Percentiles rank a stretch among this genome's conserved stretches.
Conservation (phyloP, 805 yeast genomes). For the Candida easanensis region DNA sequence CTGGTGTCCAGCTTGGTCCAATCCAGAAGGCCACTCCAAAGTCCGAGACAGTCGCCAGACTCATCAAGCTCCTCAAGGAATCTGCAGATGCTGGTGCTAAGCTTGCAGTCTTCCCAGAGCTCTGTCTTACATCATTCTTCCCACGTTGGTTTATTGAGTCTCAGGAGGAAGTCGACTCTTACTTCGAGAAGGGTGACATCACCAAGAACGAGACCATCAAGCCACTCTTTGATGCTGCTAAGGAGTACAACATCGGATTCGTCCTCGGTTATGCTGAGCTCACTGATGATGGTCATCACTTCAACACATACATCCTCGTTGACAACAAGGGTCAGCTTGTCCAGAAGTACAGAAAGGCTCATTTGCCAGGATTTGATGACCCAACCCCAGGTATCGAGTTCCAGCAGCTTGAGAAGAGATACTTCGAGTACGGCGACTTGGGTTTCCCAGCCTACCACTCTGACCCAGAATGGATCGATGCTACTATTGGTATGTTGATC, state of each 20-base stretch:
- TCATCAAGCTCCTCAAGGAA: slow-evolving; percentile 29
- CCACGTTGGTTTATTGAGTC: slow-evolving; percentile 35
- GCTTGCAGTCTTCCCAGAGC: slow-evolving; percentile 36
- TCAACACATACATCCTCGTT: slow-evolving; percentile 33
- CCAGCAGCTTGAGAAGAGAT: slow-evolving; percentile 39
- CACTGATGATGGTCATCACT: slow-evolving; percentile 35
- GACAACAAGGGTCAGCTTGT: slow-evolving; percentile 31
- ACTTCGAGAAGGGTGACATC: slow-evolving; percentile 36
- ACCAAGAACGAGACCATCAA: slow-evolving; percentile 25
- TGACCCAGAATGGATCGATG: slow-evolving; percentile 35
- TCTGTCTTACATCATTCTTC: slow-evolving; percentile 36
- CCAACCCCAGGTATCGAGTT: slow-evolving; percentile 33
- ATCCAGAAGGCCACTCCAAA: slow-evolving; percentile 32
- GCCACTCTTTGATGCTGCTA: slow-evolving; percentile 34
- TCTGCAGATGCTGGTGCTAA: slow-evolving; percentile 32
- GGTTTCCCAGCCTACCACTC: slow-evolving; percentile 36
- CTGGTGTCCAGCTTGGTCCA: slow-evolving; percentile 35
- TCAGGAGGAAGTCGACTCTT: slow-evolving; percentile 34
- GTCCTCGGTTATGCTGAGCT: slow-evolving; percentile 38
- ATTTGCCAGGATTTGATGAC: slow-evolving; percentile 35
- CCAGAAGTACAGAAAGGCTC: slow-evolving; percentile 36
- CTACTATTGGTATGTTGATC: slow-evolving; percentile 36
- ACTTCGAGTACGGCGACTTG: slow-evolving; percentile 36
- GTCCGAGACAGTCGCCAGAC: slow-evolving; percentile 30
- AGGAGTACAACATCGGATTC: slow-evolving; percentile 29